Evolutionary conservation across 129 eudicot genomes (phyloP).

Genomic region (Chrysanthemum makinoi): DNA sequence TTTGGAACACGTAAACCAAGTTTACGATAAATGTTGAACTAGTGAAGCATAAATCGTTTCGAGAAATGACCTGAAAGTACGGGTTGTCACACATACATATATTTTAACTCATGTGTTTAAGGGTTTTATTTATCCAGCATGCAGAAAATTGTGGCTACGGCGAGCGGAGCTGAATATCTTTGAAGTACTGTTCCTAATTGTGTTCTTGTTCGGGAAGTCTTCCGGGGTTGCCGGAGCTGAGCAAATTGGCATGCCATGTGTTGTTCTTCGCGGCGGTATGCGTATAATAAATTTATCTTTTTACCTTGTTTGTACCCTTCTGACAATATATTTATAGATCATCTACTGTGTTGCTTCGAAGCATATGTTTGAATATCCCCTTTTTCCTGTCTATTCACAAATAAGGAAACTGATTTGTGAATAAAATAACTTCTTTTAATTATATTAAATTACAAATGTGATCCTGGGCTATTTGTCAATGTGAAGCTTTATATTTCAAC

Average conservation of each 20-base stretch:
- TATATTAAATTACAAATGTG: neutral
- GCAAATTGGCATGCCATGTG: conserved; percentile 88
- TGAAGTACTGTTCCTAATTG: conserved; percentile 63
- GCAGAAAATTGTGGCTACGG: conserved; percentile 65
- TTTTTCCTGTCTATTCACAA: neutral
- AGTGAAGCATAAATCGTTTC: too few relatives aligned
- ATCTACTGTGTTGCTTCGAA: neutral
- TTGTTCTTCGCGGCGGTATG: conserved; percentile 87
- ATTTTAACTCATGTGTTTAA: neutral
- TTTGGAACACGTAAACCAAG: too few relatives aligned
- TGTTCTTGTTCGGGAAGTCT: conserved; percentile 85
- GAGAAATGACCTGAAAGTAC: too few relatives aligned
- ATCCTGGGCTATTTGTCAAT: neutral
- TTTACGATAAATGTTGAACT: too few relatives aligned
- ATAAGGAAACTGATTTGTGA: neutral
- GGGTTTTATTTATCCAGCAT: conserved; percentile 39
- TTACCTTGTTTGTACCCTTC: too few relatives aligned
- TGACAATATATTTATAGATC: neutral
- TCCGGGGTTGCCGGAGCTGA: conserved; percentile 84
- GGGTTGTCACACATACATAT: too few relatives aligned
- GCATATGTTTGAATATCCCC: neutral
- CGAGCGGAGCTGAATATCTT: conserved; percentile 91
- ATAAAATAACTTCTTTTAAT: neutral
- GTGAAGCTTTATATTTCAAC: neutral
- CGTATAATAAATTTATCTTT: neutral